Percentiles rank a stretch among this genome's conserved stretches.
Evolutionary conservation across 305 asterid species (phyloP).

Genomic region (Lippia alba): DNA sequence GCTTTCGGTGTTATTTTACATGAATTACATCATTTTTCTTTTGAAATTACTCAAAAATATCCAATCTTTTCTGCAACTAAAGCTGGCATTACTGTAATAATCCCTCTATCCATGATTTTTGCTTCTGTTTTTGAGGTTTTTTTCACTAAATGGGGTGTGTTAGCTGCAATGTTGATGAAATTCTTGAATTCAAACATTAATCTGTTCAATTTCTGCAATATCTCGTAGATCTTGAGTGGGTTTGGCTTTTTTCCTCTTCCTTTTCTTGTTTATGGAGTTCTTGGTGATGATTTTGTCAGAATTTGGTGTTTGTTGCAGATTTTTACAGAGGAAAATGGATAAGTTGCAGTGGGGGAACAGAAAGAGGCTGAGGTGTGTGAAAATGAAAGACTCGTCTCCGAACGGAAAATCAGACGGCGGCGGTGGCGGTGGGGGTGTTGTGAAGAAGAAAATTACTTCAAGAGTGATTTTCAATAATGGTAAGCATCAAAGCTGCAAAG

Average conservation of each 20-base stretch:
- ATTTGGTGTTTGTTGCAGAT: constrained; percentile 28
- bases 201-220: not conserved
- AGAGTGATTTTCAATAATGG: constrained; percentile 52
- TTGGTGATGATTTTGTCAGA: not conserved
- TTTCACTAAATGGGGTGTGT: not conserved
- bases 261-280: not conserved
- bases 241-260: not conserved
- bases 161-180: not conserved
- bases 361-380: constrained; percentile 73
- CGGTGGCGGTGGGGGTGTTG: constrained; percentile 45
- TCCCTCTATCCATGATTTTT: not conserved
- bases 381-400: constrained; percentile 60
- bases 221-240: constrained; percentile 31
- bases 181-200: constrained; percentile 11
- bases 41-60: not conserved
- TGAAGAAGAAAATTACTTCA: constrained; percentile 83
- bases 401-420: constrained; percentile 67
- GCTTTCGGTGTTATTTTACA: not conserved
- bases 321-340: constrained; percentile 53
- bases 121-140: not conserved
- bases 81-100: not conserved
- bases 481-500: constrained; percentile 36
- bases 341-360: constrained; percentile 85
- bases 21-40: not conserved
- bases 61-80: not conserved